Evolutionary conservation across 1,139 yeast genomes (phyloP).

Genomic region (Yamadazyma pseudoaaseri): DNA sequence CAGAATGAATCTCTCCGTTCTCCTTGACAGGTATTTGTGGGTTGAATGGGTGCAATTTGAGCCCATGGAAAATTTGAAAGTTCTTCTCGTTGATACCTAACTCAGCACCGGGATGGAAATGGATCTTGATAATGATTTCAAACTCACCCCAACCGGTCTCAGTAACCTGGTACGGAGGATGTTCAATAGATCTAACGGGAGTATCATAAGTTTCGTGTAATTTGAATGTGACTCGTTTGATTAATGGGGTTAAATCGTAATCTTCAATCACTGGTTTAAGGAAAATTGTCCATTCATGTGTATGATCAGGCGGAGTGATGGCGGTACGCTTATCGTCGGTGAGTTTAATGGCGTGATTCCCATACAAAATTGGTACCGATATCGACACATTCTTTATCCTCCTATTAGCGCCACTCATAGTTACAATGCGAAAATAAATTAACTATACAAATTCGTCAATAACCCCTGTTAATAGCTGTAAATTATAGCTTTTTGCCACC

Average conservation of each 20-base stretch:
- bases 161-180: slow-evolving; percentile 91
- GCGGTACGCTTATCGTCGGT: slow-evolving; percentile 60
- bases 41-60: slow-evolving; percentile 88
- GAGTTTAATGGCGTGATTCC: slow-evolving; percentile 79
- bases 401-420: slow-evolving; percentile 17
- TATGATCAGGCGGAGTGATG: slow-evolving; percentile 82
- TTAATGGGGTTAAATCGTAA: slow-evolving; percentile 72
- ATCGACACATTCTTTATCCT: slow-evolving; percentile 69
- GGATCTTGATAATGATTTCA: slow-evolving; percentile 84
- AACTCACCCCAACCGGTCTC: slow-evolving; percentile 99
- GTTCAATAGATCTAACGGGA: slow-evolving; percentile 78
- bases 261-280: slow-evolving; percentile 80
- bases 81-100: slow-evolving; percentile 74
- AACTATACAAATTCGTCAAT: slow-evolving; percentile 29
- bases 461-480: slow-evolving; percentile 55
- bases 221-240: slow-evolving; percentile 90
- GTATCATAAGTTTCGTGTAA: slow-evolving; percentile 91
- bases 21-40: slow-evolving; percentile 39
- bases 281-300: slow-evolving; percentile 95
- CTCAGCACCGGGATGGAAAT: slow-evolving; percentile 76
- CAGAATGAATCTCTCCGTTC: slow-evolving; percentile 57
- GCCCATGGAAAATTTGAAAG: slow-evolving; percentile 80
- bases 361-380: slow-evolving; percentile 82
- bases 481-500: slow-evolving; percentile 60
- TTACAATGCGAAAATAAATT: slow-evolving; percentile 11